phyloP scores from a whole-genome alignment of 257 asterid species.

The Eustoma russellianum region DNA sequence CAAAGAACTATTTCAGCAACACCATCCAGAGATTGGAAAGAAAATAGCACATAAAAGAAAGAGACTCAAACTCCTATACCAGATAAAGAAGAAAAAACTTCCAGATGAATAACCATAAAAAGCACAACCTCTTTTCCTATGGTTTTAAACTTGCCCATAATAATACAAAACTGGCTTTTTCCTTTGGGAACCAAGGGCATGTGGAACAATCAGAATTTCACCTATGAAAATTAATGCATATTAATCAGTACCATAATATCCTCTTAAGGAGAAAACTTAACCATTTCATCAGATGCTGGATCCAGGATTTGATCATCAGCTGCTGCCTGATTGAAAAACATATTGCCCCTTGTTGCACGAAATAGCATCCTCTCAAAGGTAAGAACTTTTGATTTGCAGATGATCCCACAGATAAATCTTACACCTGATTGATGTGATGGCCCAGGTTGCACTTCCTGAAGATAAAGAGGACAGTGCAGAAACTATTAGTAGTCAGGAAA shows the following conservation, averaged over 20 bases:
- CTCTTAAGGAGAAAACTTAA: conserved; percentile 13
- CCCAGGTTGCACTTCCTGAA: conserved; percentile 84
- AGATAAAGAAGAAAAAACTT: too few species aligned
- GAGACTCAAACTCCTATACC: not conserved
- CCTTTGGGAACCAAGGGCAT: not conserved
- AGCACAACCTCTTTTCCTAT: too few species aligned
- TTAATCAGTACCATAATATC: not conserved
- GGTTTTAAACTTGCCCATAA: too few species aligned
- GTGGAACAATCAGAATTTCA: not conserved
- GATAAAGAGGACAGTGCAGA: conserved; percentile 7
- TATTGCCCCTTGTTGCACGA: conserved; percentile 97
- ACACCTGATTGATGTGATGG: conserved; percentile 80
- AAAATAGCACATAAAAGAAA: conserved; percentile 1
- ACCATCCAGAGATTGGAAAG: conserved; percentile 11
- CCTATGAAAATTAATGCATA: not conserved
- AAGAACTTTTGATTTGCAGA: conserved; percentile 66
- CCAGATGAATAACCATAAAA: too few species aligned
- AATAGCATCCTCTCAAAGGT: conserved; percentile 93
- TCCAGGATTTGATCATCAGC: conserved; percentile 73
- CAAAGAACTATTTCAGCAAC: conserved; percentile 3
- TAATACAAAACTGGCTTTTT: too few species aligned
- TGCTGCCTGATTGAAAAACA: conserved; percentile 87
- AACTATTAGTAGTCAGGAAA: not conserved
- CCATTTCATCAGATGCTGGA: conserved; percentile 84
- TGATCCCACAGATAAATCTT: conserved; percentile 86